phyloP scores from a whole-genome alignment of 2,329 filamentous ascomycete genomes.

The Ophiosphaerella herpotricha region DNA sequence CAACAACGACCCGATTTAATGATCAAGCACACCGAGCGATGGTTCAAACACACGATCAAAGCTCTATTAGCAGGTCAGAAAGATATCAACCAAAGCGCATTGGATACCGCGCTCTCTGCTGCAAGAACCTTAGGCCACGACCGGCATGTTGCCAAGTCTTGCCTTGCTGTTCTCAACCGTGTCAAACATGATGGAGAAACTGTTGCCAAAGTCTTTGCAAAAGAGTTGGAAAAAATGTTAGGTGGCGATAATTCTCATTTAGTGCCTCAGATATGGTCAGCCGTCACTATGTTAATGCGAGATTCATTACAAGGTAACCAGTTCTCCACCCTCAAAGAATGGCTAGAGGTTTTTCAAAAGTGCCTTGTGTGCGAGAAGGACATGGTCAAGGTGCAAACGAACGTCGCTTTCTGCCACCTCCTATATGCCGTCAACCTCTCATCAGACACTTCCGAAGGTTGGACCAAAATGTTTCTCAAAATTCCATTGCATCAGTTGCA shows the following conservation, averaged over 20 bases:
- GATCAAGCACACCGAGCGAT: slow-evolving; percentile 69
- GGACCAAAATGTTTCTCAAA: slow-evolving; percentile 36
- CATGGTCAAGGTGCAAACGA: slow-evolving; percentile 68
- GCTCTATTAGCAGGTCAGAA: slow-evolving; percentile 79
- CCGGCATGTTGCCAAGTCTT: slow-evolving; percentile 66
- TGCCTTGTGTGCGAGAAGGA: slow-evolving; percentile 82
- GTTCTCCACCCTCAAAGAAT: slow-evolving; percentile 76
- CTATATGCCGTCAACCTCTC: slow-evolving; percentile 74
- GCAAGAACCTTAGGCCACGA: slow-evolving; percentile 72
- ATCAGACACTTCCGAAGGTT: slow-evolving; percentile 57
- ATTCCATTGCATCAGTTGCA: slow-evolving; percentile 35
- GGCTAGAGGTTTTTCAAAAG: slow-evolving; percentile 77
- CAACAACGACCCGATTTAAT: slow-evolving; percentile 73
- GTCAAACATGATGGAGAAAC: slow-evolving; percentile 62
- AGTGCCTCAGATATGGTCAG: slow-evolving; percentile 89
- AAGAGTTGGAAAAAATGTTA: slow-evolving; percentile 64
- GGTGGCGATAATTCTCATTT: slow-evolving; percentile 63
- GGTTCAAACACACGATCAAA: slow-evolving; percentile 81
- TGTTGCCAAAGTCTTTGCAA: slow-evolving; percentile 64
- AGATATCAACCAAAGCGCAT: slow-evolving; percentile 75
- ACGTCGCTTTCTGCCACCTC: slow-evolving; percentile 83
- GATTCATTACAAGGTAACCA: slow-evolving; percentile 60
- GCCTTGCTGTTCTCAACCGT: slow-evolving; percentile 66
- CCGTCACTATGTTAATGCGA: slow-evolving; percentile 77
- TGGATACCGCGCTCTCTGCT: slow-evolving; percentile 73